Conservation (phyloP, 2,329 filamentous ascomycete species). For the Albophoma yamanashiensis region DNA sequence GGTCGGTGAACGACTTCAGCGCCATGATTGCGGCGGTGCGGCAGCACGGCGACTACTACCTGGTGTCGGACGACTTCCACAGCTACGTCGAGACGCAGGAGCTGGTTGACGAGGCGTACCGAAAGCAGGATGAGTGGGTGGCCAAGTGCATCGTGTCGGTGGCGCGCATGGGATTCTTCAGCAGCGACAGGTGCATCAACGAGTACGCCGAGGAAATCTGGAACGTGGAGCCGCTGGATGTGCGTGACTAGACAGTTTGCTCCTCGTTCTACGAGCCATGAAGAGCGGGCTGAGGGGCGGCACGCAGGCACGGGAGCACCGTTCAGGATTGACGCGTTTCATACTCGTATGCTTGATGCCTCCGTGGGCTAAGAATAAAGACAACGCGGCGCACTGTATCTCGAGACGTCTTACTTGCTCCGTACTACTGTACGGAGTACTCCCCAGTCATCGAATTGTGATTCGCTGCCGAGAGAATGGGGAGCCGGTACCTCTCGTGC, state of each 20-base stretch:
- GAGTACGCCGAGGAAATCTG: slow-evolving; percentile 97
- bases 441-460: neutral
- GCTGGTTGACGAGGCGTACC: slow-evolving; percentile 85
- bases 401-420: no score
- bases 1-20: slow-evolving; percentile 66
- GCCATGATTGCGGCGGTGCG: slow-evolving; percentile 76
- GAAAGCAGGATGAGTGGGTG: slow-evolving; percentile 86
- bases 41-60: slow-evolving; percentile 93
- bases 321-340: neutral
- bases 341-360: neutral
- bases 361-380: neutral
- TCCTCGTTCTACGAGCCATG: neutral
- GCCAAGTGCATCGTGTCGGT: slow-evolving; percentile 84
- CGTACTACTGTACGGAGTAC: no score
- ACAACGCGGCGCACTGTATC: neutral
- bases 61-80: slow-evolving; percentile 95
- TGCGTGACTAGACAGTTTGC: slow-evolving; percentile 20
- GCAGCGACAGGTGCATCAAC: slow-evolving; percentile 86
- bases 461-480: neutral
- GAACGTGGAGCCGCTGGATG: slow-evolving; percentile 77
- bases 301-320: neutral
- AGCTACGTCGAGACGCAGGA: slow-evolving; percentile 87
- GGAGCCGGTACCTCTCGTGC: no score
- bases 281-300: neutral
- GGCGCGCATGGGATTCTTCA: slow-evolving; percentile 94